Conservation (phyloP, 345 rosid genomes). For the Populus euphratica region DNA sequence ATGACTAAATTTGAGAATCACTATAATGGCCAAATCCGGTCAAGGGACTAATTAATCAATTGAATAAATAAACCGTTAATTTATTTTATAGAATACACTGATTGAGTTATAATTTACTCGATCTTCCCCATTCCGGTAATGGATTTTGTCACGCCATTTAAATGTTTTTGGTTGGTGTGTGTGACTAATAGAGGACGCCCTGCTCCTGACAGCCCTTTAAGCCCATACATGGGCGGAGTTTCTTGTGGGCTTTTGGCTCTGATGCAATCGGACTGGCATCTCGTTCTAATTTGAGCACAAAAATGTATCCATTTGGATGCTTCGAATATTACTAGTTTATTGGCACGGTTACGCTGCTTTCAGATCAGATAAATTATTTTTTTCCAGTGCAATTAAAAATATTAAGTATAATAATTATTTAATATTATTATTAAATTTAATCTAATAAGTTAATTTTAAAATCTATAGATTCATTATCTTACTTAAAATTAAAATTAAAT, state of each 20-base stretch:
- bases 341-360: too few relatives aligned
- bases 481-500: too few relatives aligned
- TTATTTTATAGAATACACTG: too few relatives aligned
- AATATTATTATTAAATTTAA: fast-evolving
- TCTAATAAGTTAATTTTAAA: fast-evolving
- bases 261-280: neutral
- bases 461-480: too few relatives aligned
- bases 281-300: neutral
- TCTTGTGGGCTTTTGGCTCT: neutral
- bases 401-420: fast-evolving
- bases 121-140: neutral
- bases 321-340: neutral
- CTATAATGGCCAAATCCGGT: too few relatives aligned
- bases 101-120: too few relatives aligned
- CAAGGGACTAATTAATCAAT: too few relatives aligned
- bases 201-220: neutral
- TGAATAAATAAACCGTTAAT: too few relatives aligned
- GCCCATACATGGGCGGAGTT: neutral
- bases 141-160: neutral
- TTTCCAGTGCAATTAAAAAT: too few relatives aligned
- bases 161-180: neutral
- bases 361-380: too few relatives aligned
- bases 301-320: neutral
- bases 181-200: neutral
- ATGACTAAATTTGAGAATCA: too few relatives aligned